Conservation (phyloP, 768 basidiomycete genomes). For the Rubroboletus satanas region DNA sequence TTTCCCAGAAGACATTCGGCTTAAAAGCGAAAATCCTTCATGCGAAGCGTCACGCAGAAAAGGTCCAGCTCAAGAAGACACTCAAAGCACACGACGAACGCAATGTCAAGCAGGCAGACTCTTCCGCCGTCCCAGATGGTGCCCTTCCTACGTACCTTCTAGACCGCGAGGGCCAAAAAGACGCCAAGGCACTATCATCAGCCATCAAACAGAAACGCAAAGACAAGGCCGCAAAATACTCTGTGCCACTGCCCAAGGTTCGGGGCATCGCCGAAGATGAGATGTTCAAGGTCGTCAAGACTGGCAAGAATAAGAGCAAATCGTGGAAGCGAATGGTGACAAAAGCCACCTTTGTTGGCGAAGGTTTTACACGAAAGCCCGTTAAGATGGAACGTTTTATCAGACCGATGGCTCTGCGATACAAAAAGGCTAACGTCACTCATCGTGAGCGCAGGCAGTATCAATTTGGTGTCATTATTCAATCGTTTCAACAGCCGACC, state of each 20-base stretch:
- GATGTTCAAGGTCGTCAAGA: constrained; percentile 99
- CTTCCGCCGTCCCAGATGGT: constrained; percentile 77
- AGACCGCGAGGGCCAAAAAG: constrained; percentile 96
- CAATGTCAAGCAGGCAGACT: constrained; percentile 92
- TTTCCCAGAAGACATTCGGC: constrained; percentile 93
- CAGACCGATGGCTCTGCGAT: constrained; percentile 93
- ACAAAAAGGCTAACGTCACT: constrained; percentile 98
- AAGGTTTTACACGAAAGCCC: constrained; percentile 96
- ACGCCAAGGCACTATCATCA: constrained; percentile 92
- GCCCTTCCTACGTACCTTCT: constrained; percentile 94
- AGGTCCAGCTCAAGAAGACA: constrained; percentile 99
- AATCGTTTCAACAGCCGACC: constrained; percentile 58
- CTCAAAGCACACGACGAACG: constrained; percentile 99
- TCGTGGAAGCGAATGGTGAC: constrained; percentile 99
- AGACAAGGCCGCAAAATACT: constrained; percentile 97
- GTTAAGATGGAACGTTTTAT: constrained; percentile 99
- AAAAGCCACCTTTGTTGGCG: constrained; percentile 98
- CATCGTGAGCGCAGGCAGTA: constrained; percentile 65
- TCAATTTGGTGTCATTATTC: background rate
- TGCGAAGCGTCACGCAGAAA: constrained; percentile 93
- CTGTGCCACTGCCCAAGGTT: constrained; percentile 95
- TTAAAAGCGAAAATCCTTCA: constrained; percentile 98
- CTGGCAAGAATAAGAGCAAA: constrained; percentile 94
- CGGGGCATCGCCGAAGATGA: constrained; percentile 98
- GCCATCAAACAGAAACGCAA: constrained; percentile 99